Conservation (phyloP, 306 rosid genomes). For the Nissolia schottii region DNA sequence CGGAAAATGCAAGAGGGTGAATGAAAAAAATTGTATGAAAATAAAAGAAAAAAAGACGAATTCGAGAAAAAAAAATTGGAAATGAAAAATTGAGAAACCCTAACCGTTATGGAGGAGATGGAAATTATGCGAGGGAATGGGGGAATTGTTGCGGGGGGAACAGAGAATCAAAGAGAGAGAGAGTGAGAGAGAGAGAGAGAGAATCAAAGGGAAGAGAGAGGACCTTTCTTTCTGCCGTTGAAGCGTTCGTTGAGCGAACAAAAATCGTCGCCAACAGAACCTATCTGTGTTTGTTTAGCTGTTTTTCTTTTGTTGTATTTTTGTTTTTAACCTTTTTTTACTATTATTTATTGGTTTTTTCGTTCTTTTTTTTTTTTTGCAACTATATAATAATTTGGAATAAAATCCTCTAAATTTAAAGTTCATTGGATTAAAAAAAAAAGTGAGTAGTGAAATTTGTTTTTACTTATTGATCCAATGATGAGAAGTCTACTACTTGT, state of each 20-base stretch:
- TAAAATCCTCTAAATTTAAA: no score
- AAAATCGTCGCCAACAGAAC: conserved; percentile 49
- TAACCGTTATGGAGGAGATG: conserved; percentile 49
- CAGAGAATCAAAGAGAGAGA: conserved; percentile 39
- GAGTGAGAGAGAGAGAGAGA: conserved; percentile 32
- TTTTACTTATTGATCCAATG: no score
- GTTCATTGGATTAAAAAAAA: no score
- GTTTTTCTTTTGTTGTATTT: not conserved
- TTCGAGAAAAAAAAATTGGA: not conserved
- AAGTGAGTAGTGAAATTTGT: no score
- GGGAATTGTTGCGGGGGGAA: conserved; percentile 19
- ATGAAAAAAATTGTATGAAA: not conserved
- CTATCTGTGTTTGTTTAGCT: not conserved
- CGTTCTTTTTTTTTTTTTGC: no score
- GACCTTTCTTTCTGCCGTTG: conserved; percentile 90
- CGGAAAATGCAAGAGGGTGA: not conserved
- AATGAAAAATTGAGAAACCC: conserved; percentile 22
- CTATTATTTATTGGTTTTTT: not conserved
- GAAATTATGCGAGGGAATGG: conserved; percentile 23
- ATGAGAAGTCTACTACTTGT: no score
- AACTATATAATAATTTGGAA: no score
- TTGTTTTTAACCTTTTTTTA: not conserved
- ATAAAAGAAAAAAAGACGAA: not conserved
- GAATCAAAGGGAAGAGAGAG: no score
- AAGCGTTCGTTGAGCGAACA: conserved; percentile 83